Percentiles rank a stretch among this genome's conserved stretches.
Conservation (phyloP, 345 rosid species). For the Eucalyptus globulus region DNA sequence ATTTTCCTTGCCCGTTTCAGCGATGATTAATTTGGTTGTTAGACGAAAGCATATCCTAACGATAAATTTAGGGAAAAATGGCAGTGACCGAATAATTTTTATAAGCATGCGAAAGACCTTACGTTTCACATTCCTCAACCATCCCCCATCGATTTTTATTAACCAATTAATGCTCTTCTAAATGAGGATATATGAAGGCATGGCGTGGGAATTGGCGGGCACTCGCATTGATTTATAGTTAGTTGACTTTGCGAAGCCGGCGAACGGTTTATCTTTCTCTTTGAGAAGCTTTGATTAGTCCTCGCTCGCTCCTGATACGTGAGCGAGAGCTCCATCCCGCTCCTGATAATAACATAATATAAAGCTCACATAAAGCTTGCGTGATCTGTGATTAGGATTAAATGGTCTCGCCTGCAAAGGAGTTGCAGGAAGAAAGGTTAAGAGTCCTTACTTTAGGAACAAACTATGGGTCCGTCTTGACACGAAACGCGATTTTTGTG, state of each 20-base stretch:
- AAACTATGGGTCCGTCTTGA: neutral
- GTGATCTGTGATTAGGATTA: neutral
- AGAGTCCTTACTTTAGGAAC: neutral
- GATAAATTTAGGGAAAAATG: neutral
- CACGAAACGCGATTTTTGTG: neutral
- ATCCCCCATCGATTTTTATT: neutral
- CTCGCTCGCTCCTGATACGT: neutral
- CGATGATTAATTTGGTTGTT: neutral
- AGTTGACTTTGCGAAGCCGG: neutral
- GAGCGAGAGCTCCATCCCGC: neutral
- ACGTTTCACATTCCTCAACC: neutral
- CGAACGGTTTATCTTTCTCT: neutral
- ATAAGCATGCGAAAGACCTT: neutral
- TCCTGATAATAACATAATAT: neutral
- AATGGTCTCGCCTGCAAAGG: neutral
- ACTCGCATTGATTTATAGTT: neutral
- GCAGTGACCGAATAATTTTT: neutral
- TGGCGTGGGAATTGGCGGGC: neutral
- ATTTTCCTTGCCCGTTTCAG: neutral
- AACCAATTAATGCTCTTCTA: neutral
- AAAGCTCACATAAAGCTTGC: neutral
- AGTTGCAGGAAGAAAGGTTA: neutral
- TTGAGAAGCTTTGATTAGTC: neutral
- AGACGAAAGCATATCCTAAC: neutral
- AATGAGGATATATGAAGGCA: neutral